phyloP scores from a whole-genome alignment of 768 basidiomycete species.

The Pleurotus sapidus region DNA sequence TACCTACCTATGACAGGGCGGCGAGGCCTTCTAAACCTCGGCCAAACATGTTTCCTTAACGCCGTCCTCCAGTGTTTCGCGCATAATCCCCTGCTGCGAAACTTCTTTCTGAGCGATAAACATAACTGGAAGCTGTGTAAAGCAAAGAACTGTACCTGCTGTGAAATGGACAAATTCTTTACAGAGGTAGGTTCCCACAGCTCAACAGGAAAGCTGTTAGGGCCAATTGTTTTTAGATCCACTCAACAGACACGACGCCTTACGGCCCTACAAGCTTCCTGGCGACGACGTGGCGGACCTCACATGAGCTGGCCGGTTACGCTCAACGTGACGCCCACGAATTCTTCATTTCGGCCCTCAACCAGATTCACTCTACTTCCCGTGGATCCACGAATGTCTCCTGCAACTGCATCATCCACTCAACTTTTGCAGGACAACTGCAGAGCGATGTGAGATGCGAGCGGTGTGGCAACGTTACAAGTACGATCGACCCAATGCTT shows the following conservation, averaged over 20 bases:
- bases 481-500: constrained; percentile 84
- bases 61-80: constrained; percentile 87
- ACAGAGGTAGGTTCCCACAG: constrained; percentile 49
- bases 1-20: constrained; percentile 44
- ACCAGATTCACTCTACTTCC: constrained; percentile 82
- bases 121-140: constrained; percentile 78
- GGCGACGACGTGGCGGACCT: constrained; percentile 78
- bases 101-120: constrained; percentile 88
- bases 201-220: constrained; percentile 5
- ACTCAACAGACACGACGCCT: constrained; percentile 54
- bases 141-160: constrained; percentile 75
- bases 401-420: constrained; percentile 91
- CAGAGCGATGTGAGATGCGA: constrained; percentile 91
- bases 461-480: constrained; percentile 74
- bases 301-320: constrained; percentile 83
- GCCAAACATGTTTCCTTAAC: constrained; percentile 93
- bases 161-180: constrained; percentile 90
- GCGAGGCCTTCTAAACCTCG: constrained; percentile 84
- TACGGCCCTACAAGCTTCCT: constrained; percentile 85
- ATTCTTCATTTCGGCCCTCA: constrained; percentile 79
- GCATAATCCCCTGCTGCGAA: constrained; percentile 86
- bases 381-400: constrained; percentile 71
- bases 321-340: constrained; percentile 95
- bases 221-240: constrained; percentile 36
- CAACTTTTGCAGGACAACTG: constrained; percentile 82